Conservation (phyloP, 306 rosid genomes). For the Cicer yamashitae region DNA sequence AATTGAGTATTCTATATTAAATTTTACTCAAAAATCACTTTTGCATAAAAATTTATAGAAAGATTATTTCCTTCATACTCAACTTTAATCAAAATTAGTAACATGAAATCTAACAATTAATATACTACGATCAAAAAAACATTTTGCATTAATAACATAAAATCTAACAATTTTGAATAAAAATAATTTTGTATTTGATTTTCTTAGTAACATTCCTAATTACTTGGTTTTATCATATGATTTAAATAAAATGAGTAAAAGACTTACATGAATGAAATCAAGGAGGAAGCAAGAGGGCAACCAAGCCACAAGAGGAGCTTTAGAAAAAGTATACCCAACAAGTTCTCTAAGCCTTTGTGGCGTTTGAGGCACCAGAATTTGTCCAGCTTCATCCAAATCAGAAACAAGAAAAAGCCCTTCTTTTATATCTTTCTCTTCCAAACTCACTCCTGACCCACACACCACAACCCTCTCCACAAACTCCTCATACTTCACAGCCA, state of each 20-base stretch:
- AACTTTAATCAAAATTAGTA: no score
- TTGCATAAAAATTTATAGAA: no score
- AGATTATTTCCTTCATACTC: no score
- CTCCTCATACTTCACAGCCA: slow-evolving; percentile 60
- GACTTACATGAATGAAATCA: slow-evolving; percentile 75
- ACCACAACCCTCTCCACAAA: slow-evolving; percentile 81
- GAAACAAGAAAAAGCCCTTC: slow-evolving; percentile 64
- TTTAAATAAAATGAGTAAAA: no score
- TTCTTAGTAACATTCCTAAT: no score
- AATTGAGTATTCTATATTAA: background rate
- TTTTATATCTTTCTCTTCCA: slow-evolving; percentile 80
- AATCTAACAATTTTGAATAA: no score
- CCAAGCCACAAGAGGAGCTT: slow-evolving; percentile 47
- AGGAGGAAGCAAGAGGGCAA: slow-evolving; percentile 72
- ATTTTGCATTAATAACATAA: no score
- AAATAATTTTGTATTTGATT: no score
- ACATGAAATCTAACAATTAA: no score
- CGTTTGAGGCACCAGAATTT: slow-evolving; percentile 75
- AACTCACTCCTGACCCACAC: slow-evolving; percentile 73
- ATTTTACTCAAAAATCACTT: no score
- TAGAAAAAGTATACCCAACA: slow-evolving; percentile 54
- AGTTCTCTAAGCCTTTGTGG: slow-evolving; percentile 61
- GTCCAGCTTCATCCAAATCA: slow-evolving; percentile 71
- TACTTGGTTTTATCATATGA: no score
- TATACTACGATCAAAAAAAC: no score